A percentile compares a stretch with the other conserved stretches of the same genome.
Conservation (phyloP, 2,329 filamentous ascomycete genomes). For the Gremmenia infestans region DNA sequence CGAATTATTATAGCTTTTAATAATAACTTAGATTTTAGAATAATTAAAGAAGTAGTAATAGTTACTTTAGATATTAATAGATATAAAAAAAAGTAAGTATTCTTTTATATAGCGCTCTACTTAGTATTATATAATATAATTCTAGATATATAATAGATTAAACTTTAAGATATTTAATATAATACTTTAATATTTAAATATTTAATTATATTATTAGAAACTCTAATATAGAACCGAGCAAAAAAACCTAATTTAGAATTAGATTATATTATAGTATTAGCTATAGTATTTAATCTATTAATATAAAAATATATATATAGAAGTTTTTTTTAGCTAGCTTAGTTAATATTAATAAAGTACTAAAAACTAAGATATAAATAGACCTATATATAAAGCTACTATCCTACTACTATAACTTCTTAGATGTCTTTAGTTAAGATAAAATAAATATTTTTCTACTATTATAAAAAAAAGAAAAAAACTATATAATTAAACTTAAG, state of each 20-base stretch:
- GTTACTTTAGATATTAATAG: conserved; percentile 2
- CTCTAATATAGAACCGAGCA: not conserved
- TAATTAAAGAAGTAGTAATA: no score
- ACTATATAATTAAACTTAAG: conserved; percentile 10
- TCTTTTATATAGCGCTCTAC: conserved; percentile 8
- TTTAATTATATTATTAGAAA: not conserved
- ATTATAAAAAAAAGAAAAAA: not conserved
- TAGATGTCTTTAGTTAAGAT: no score
- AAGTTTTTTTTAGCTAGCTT: conserved; percentile 1
- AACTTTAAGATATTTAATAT: not conserved
- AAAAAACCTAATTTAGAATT: not conserved
- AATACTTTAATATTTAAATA: not conserved
- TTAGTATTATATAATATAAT: conserved; percentile 5
- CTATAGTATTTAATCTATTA: no score
- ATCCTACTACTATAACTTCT: not conserved
- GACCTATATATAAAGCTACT: not conserved
- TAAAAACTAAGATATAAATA: not conserved
- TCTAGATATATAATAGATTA: not conserved
- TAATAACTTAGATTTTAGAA: no score
- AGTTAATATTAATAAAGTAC: no score
- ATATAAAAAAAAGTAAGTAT: not conserved
- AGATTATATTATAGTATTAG: no score
- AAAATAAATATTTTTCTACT: not conserved
- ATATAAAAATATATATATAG: not conserved
- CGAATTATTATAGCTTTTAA: no score